Evolutionary conservation across 2,329 filamentous ascomycete species (phyloP), one percentile per base, ranked within the genome.

Genomic region (Cadophora luteo-olivacea): DNA sequence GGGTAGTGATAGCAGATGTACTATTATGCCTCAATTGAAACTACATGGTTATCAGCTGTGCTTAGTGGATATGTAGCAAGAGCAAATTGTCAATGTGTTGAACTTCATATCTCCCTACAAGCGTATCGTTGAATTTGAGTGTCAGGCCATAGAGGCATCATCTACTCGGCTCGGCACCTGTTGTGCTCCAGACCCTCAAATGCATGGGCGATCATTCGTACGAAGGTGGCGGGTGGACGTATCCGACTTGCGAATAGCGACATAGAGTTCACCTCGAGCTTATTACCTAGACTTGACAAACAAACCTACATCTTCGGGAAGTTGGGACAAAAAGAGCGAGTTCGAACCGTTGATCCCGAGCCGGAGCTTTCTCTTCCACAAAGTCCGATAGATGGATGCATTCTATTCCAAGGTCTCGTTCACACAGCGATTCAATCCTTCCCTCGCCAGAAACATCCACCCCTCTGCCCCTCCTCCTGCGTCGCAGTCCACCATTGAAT

Each of bases 201-300:
- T 55, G 52, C 52, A 55, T 55, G 52, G 52, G 52, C 52, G 52
- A 55, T 55, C 52, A 55, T 55, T 55, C 25, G 16, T 33, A 9
- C 25, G 33, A n/a, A 8, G 12, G 19, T 25, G 8, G 25, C 19
- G 52, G 52, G 29, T 32, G 52, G 16, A 55, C 25, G 25, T 54
- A 55, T 55, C 52, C 52, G 52, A 33, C 29, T 33, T 33, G 29
- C 52, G 12, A 55, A 55, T n/a, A 55, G 52, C 16, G 51, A 25
- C 24, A 54, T 54, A 29, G 3, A 14, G 24, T 33, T 55, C 52
- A 55, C 25, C 25, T 33, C 33, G 25, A 33, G 12, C 41, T n/a
- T n/a, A 48, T 6, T 48, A 48, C 41, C 36, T 9, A 38, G 36
- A 38, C 36, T 14, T 38, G 36, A 14, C 36, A 38, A 38, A 38